Conservation (phyloP, 192 early-diverging fungal genomes). For the Mortierella hygrophila region DNA sequence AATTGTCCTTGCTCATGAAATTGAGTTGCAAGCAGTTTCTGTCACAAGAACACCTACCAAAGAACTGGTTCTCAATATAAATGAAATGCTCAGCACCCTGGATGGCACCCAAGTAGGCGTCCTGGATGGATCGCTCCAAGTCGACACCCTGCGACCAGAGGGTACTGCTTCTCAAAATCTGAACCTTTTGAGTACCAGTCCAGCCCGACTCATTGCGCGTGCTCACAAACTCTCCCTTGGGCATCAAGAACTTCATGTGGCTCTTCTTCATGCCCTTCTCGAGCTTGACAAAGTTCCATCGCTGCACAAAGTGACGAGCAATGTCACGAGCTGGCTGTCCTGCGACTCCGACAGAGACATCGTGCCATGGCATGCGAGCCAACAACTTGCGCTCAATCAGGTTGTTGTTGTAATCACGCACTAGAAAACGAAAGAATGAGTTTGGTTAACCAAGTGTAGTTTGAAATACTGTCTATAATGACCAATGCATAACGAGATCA, state of each 20-base stretch:
- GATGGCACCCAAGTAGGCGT: slow-evolving; percentile 86
- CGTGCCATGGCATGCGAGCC: slow-evolving; percentile 93
- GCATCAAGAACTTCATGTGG: slow-evolving; percentile 75
- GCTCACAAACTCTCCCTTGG: slow-evolving; percentile 81
- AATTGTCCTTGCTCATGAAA: not conserved
- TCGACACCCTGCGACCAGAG: slow-evolving; percentile 80
- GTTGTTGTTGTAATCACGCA: slow-evolving; percentile 62
- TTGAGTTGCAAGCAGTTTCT: not conserved
- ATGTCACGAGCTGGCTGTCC: slow-evolving; percentile 87
- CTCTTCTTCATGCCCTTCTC: slow-evolving; percentile 71
- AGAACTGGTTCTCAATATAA: slow-evolving; percentile 98
- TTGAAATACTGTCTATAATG: not conserved
- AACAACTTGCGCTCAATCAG: slow-evolving; percentile 61
- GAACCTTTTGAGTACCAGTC: slow-evolving; percentile 76
- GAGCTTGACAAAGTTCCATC: slow-evolving; percentile 92
- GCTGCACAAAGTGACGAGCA: slow-evolving; percentile 89
- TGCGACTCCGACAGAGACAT: slow-evolving; percentile 82
- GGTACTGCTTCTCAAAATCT: slow-evolving; percentile 77
- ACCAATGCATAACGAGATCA: not conserved
- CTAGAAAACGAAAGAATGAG: slow-evolving; percentile 27
- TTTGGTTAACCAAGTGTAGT: not conserved
- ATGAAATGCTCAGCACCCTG: slow-evolving; percentile 84
- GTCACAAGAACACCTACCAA: slow-evolving; percentile 63
- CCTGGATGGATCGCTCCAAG: slow-evolving; percentile 79
- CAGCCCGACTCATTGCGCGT: slow-evolving; percentile 68